Evolutionary conservation across 208 protist genomes (phyloP).

Genomic region (Kentomonas sorsogonicus): DNA sequence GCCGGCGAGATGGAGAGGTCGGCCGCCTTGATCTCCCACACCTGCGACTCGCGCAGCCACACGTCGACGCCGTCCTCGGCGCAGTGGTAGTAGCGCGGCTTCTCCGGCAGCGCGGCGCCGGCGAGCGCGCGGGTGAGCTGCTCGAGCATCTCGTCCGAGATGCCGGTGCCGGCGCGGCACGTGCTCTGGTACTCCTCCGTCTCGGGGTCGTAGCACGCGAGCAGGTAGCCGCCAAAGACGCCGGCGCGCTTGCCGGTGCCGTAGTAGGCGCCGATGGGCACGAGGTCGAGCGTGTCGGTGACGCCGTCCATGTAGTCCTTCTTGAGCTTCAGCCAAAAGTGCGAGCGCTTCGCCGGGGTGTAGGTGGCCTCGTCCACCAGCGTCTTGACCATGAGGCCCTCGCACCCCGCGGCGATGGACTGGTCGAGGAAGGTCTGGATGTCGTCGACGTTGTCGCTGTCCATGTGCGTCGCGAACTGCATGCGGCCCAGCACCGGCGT

Average conservation of each 20-base stretch:
- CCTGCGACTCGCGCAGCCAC: slow-evolving; percentile 93
- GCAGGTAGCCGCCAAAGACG: slow-evolving; percentile 96
- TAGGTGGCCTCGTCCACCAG: slow-evolving; percentile 93
- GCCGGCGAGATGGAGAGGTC: slow-evolving; percentile 98
- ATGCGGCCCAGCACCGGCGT: slow-evolving; percentile 76
- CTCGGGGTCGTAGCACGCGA: slow-evolving; percentile 97
- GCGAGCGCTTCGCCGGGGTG: slow-evolving; percentile 94
- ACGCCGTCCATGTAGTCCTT: slow-evolving; percentile 99
- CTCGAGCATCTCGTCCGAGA: slow-evolving; percentile 93
- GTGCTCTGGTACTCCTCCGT: slow-evolving; percentile 96
- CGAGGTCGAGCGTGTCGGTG: slow-evolving; percentile 98
- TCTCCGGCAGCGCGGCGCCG: slow-evolving; percentile 41
- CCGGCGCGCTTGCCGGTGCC: slow-evolving; percentile 98
- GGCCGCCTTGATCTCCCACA: slow-evolving; percentile 99
- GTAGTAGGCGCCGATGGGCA: slow-evolving; percentile 97
- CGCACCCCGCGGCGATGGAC: slow-evolving; percentile 84
- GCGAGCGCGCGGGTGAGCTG: slow-evolving; percentile 58
- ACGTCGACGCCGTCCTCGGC: slow-evolving; percentile 87
- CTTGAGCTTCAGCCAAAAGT: slow-evolving; percentile 99
- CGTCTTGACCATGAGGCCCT: slow-evolving; percentile 99
- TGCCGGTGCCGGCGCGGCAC: slow-evolving; percentile 98
- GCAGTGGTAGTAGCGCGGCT: slow-evolving; percentile 79
- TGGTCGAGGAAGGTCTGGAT: slow-evolving; percentile 95
- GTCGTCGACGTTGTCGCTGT: slow-evolving; percentile 89
- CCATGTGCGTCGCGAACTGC: slow-evolving; percentile 82